phyloP scores from a whole-genome alignment of 2,329 filamentous ascomycete species.

The Exophiala spinifera region DNA sequence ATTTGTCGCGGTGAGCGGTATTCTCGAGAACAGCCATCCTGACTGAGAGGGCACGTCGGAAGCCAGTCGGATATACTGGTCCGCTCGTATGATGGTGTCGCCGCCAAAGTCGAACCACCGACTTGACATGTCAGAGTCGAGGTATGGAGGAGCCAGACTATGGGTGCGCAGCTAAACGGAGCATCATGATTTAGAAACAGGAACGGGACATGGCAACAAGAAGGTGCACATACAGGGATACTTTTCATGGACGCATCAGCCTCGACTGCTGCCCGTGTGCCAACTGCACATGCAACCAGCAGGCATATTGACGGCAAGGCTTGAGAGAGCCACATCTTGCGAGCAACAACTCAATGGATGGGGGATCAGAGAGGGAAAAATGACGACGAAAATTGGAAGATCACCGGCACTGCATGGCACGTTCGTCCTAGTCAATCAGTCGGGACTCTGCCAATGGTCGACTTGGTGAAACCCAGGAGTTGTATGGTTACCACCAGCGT shows the following conservation, averaged over 20 bases:
- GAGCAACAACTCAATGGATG: background rate
- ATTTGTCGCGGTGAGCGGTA: slow-evolving; percentile 94
- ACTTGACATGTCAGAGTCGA: slow-evolving; percentile 97
- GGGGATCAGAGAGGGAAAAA: background rate
- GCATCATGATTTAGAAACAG: slow-evolving; percentile 18
- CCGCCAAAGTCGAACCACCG: slow-evolving; percentile 99
- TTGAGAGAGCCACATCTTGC: slow-evolving; percentile 20
- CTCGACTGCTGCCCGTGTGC: slow-evolving; percentile 44
- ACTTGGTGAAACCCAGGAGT: background rate
- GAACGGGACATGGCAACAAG: background rate
- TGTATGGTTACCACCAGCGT: slow-evolving; percentile 3
- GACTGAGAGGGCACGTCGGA: slow-evolving; percentile 85
- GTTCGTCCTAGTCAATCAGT: background rate
- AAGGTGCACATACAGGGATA: slow-evolving; percentile 57
- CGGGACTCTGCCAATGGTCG: background rate
- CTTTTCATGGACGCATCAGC: slow-evolving; percentile 58
- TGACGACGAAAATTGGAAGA: background rate
- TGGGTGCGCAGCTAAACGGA: slow-evolving; percentile 73
- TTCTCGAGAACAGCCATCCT: slow-evolving; percentile 90
- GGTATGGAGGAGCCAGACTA: slow-evolving; percentile 80
- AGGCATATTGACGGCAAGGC: slow-evolving; percentile 26
- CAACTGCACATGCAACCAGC: slow-evolving; percentile 36
- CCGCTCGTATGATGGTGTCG: slow-evolving; percentile 77
- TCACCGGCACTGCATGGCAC: slow-evolving; percentile 16
- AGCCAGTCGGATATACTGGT: slow-evolving; percentile 84